A percentile compares a stretch with the other conserved stretches of the same genome.
Conservation (phyloP, 495 filamentous ascomycete genomes). For the Aspergillus sclerotioniger region DNA sequence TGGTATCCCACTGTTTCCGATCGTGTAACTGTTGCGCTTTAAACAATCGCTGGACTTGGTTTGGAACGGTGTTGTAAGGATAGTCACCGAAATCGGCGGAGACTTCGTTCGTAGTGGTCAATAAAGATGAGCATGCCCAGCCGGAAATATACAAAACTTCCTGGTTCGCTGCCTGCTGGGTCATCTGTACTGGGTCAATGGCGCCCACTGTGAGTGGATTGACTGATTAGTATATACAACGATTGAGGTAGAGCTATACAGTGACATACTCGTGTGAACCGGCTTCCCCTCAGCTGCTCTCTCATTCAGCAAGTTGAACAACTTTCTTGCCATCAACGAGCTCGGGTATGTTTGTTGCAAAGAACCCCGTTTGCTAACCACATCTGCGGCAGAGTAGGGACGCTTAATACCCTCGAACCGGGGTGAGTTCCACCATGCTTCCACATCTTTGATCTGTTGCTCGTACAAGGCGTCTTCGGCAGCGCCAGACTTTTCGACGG, state of each 20-base stretch:
- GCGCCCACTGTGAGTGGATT: constrained; percentile 70
- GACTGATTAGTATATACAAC: constrained; percentile 6
- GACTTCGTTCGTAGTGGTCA: constrained; percentile 95
- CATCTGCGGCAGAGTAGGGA: constrained; percentile 84
- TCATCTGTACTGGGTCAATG: constrained; percentile 98
- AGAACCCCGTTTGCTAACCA: constrained; percentile 88
- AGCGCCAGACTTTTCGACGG: constrained; percentile 65
- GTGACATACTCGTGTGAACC: constrained; percentile 77
- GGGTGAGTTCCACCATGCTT: constrained; percentile 81
- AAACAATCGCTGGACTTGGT: constrained; percentile 92
- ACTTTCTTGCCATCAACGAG: constrained; percentile 88
- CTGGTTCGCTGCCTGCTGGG: constrained; percentile 93
- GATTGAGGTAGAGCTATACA: constrained; percentile 8
- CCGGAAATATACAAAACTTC: constrained; percentile 95
- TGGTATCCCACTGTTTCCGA: constrained; percentile 85
- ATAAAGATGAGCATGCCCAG: constrained; percentile 91
- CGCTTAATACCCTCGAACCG: constrained; percentile 87
- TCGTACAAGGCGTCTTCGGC: constrained; percentile 81
- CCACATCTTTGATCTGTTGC: constrained; percentile 75
- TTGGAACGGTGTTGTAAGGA: constrained; percentile 97
- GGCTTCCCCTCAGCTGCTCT: constrained; percentile 73
- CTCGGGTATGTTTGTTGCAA: constrained; percentile 85
- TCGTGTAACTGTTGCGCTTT: constrained; percentile 97
- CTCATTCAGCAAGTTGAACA: constrained; percentile 83
- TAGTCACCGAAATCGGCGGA: constrained; percentile 97